These are phyloP conservation scores for Aureobasidium vineae DNA, from an alignment of 2,329 filamentous ascomycete genomes.

Conservation along the genomic window DNA sequence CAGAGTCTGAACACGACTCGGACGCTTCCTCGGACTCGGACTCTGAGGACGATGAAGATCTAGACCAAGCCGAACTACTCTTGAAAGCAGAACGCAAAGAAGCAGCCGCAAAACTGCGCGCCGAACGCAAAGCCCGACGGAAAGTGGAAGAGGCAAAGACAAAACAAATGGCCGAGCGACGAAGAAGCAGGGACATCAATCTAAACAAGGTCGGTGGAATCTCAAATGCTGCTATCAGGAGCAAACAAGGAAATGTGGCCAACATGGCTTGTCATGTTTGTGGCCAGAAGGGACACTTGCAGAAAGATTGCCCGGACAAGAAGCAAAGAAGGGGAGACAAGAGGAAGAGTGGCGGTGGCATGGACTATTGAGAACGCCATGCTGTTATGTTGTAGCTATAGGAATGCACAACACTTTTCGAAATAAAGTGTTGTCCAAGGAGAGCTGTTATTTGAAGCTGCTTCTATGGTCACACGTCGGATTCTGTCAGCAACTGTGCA, in stretches of 20 bases:
- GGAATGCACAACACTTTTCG: no score
- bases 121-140: conserved; percentile 48
- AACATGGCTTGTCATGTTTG: conserved; percentile 59
- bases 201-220: conserved; percentile 58
- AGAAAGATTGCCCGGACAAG: conserved; percentile 53
- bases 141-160: conserved; percentile 51
- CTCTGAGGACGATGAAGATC: conserved; percentile 33
- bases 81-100: conserved; percentile 49
- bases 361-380: background rate
- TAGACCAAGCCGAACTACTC: conserved; percentile 42
- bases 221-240: conserved; percentile 49
- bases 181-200: conserved; percentile 65
- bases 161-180: conserved; percentile 56
- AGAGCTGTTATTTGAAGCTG: no score
- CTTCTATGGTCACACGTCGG: no score
- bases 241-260: conserved; percentile 35
- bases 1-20: conserved; percentile 36
- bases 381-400: no score
- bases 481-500: no score
- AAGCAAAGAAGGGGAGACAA: background rate
- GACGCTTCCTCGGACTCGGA: conserved; percentile 39
- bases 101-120: conserved; percentile 44
- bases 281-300: conserved; percentile 60
- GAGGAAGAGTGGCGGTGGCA: conserved; percentile 6
- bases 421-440: no score